Evolutionary conservation across 805 yeast species (phyloP).

Genomic region (Lipomyces sp.): DNA sequence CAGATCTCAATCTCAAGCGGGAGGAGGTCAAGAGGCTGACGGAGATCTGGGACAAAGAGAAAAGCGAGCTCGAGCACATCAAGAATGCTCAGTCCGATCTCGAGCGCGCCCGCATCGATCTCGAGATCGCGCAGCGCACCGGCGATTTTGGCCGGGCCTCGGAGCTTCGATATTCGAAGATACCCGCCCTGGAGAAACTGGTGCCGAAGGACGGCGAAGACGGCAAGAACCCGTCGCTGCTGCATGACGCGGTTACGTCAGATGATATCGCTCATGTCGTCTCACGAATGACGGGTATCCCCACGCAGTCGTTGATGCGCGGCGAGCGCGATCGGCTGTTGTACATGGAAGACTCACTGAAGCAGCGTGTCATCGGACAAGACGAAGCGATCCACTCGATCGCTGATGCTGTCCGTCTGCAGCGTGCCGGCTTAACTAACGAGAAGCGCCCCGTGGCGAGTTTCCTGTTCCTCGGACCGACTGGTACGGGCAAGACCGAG

Average conservation of each 20-base stretch:
- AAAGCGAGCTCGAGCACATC: slow-evolving; percentile 66
- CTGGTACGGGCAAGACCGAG: slow-evolving; percentile 98
- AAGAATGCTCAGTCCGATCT: slow-evolving; percentile 77
- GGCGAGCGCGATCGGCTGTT: slow-evolving; percentile 91
- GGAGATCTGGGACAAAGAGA: slow-evolving; percentile 82
- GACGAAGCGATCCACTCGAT: slow-evolving; percentile 90
- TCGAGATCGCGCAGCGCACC: slow-evolving; percentile 76
- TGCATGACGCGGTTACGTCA: slow-evolving; percentile 90
- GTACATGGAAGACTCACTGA: slow-evolving; percentile 78
- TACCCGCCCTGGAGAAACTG: slow-evolving; percentile 70
- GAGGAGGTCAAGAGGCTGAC: slow-evolving; percentile 70
- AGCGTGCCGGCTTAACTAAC: slow-evolving; percentile 93
- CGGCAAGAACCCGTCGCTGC: slow-evolving; percentile 38
- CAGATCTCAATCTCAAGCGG: slow-evolving; percentile 58
- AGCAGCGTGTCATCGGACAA: slow-evolving; percentile 84
- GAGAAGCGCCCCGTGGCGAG: slow-evolving; percentile 95
- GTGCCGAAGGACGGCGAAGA: slow-evolving; percentile 52
- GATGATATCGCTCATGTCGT: slow-evolving; percentile 93
- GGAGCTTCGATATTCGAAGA: slow-evolving; percentile 78
- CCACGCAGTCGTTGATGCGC: slow-evolving; percentile 82
- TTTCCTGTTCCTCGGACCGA: slow-evolving; percentile 95
- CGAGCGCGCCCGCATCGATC: slow-evolving; percentile 77
- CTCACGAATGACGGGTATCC: slow-evolving; percentile 93
- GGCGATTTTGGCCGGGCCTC: slow-evolving; percentile 89
- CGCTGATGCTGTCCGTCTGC: slow-evolving; percentile 91